Percentiles rank a stretch among this genome's conserved stretches.
Evolutionary conservation across 164 flowering plant species (phyloP).

Genomic region (Macadamia tetraphylla): DNA sequence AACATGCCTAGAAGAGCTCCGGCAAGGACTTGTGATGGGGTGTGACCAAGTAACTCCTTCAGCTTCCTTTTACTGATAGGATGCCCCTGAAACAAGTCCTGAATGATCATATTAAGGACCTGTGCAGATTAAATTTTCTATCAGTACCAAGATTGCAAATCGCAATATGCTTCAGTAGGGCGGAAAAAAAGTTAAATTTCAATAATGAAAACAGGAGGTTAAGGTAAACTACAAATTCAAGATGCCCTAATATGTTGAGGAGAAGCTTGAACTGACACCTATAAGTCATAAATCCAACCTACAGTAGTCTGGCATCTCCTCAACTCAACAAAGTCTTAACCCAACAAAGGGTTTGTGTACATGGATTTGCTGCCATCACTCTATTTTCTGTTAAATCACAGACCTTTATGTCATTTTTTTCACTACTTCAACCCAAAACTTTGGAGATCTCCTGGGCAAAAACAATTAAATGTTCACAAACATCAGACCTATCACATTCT

Average conservation of each 20-base stretch:
- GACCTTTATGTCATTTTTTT: too few relatives aligned
- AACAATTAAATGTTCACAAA: too few relatives aligned
- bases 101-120: conserved; percentile 86
- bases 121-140: conserved; percentile 14
- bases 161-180: neutral
- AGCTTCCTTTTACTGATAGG: conserved; percentile 92
- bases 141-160: neutral
- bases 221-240: too few relatives aligned
- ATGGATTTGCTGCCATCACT: too few relatives aligned
- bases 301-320: too few relatives aligned
- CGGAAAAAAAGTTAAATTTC: neutral
- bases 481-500: too few relatives aligned
- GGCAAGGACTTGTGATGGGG: conserved; percentile 86
- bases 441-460: too few relatives aligned
- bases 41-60: conserved; percentile 94
- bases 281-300: neutral
- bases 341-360: too few relatives aligned
- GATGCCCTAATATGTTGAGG: neutral
- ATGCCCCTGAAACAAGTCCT: conserved; percentile 88
- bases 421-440: too few relatives aligned
- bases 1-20: conserved; percentile 84
- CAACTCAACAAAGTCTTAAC: too few relatives aligned
- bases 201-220: too few relatives aligned
- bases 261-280: neutral
- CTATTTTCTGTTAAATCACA: too few relatives aligned